These are phyloP conservation scores for Gastrolobium villosum DNA, from an alignment of 306 rosid species.

Conservation along the genomic window DNA sequence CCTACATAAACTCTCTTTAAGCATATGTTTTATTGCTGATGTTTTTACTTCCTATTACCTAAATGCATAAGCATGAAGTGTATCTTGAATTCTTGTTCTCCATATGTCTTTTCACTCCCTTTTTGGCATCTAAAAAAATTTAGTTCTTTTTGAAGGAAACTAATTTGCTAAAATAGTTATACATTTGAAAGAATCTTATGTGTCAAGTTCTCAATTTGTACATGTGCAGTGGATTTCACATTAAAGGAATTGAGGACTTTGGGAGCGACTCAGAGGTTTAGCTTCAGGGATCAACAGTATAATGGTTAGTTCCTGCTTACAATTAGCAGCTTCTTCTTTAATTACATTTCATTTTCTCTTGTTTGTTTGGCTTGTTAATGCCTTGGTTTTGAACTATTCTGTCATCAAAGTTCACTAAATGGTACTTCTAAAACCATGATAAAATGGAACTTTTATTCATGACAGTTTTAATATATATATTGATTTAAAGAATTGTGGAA, in stretches of 20 bases:
- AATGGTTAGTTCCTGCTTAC: conserved; percentile 68
- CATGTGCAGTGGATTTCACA: conserved; percentile 86
- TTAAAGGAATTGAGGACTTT: conserved; percentile 73
- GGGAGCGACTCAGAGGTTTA: conserved; percentile 77
- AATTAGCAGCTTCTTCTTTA: conserved; percentile 14
- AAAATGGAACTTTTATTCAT: neutral
- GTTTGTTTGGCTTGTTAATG: conserved; percentile 13
- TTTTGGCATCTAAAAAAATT: conserved; percentile 12
- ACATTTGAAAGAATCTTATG: no score
- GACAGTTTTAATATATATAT: neutral
- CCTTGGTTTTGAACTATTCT: conserved; percentile 20
- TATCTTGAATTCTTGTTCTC: neutral
- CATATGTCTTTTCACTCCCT: neutral
- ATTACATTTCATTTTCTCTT: conserved; percentile 21
- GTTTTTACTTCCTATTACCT: conserved; percentile 10
- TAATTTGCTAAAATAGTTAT: conserved; percentile 27
- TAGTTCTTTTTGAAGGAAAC: conserved; percentile 6
- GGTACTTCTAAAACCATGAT: neutral
- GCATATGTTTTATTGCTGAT: conserved; percentile 34
- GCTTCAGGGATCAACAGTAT: conserved; percentile 81
- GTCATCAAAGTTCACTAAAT: neutral
- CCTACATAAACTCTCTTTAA: neutral
- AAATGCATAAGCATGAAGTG: conserved; percentile 11
- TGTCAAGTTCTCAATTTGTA: neutral
- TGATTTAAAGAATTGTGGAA: conserved; percentile 18